phyloP scores from a whole-genome alignment of 1,139 yeast genomes.

The Trichomonascaceae sp. region DNA sequence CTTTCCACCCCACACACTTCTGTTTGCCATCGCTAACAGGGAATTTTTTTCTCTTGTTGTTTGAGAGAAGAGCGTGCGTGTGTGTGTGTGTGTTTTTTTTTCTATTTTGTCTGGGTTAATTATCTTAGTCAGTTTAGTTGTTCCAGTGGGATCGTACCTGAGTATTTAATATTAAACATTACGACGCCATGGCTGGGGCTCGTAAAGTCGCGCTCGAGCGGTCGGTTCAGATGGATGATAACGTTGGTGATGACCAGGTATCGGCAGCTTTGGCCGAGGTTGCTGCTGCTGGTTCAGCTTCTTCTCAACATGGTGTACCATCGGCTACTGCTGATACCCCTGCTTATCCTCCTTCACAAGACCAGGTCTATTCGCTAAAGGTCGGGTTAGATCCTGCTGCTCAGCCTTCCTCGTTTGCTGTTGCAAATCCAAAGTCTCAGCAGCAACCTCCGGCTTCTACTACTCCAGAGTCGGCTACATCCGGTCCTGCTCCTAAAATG shows the following conservation, averaged over 20 bases:
- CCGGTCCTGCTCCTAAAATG: constrained; percentile 2
- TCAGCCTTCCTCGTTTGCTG: neutral
- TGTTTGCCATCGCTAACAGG: neutral
- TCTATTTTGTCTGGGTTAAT: neutral
- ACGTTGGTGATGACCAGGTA: constrained; percentile 7
- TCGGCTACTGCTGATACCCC: neutral
- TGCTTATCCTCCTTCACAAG: neutral
- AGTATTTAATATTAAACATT: neutral
- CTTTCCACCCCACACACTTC: neutral
- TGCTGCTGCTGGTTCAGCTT: constrained; percentile 8
- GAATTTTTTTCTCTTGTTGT: neutral
- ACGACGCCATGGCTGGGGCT: constrained; percentile 1
- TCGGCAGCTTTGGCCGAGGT: constrained; percentile 10
- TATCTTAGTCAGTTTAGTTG: neutral
- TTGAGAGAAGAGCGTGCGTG: no score
- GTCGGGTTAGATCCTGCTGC: neutral
- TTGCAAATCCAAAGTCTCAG: neutral
- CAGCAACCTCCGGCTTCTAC: neutral
- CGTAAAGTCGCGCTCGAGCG: constrained; percentile 2
- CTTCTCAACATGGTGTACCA: neutral
- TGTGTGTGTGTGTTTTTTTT: neutral
- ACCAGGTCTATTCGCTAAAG: neutral
- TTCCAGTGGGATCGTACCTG: neutral
- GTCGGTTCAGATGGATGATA: neutral
- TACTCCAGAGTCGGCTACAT: constrained; percentile 4